Conservation (phyloP, 441 rosid species). For the Pelargonium myrrhifolium region DNA sequence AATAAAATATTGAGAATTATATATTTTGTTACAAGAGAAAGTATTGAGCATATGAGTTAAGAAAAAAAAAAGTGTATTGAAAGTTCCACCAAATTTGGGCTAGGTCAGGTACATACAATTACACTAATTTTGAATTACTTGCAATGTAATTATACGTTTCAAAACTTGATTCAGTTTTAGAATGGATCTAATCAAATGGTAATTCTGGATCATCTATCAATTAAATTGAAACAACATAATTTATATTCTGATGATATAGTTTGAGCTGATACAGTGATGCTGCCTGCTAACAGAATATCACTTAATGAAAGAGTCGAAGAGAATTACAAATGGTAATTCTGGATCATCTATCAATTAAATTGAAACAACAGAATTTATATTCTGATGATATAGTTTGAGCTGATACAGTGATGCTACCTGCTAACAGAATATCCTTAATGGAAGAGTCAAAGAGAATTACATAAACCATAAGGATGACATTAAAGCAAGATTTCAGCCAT, state of each 20-base stretch:
- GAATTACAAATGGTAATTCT: not conserved
- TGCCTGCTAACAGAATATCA: not conserved
- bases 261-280: not conserved
- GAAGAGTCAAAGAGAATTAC: not conserved
- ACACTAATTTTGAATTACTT: not conserved
- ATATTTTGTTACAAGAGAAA: too few relatives aligned
- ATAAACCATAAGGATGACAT: not conserved
- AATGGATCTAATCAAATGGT: not conserved
- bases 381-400: not conserved
- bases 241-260: not conserved
- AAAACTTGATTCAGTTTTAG: not conserved
- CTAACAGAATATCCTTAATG: not conserved
- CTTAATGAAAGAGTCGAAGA: not conserved
- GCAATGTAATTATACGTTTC: not conserved
- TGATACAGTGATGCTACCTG: not conserved
- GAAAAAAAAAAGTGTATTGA: not conserved
- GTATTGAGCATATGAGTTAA: too few relatives aligned
- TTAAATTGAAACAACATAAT: not conserved
- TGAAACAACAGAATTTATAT: not conserved
- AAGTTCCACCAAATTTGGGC: not conserved
- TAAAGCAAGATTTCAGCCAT: not conserved
- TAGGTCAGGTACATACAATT: not conserved
- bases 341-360: not conserved
- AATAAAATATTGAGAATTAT: too few relatives aligned
- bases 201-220: not conserved